Evolutionary conservation across 2,329 filamentous ascomycete genomes (phyloP), one percentile per base, ranked within the genome.

Genomic region (Trichoderma aggressivum): DNA sequence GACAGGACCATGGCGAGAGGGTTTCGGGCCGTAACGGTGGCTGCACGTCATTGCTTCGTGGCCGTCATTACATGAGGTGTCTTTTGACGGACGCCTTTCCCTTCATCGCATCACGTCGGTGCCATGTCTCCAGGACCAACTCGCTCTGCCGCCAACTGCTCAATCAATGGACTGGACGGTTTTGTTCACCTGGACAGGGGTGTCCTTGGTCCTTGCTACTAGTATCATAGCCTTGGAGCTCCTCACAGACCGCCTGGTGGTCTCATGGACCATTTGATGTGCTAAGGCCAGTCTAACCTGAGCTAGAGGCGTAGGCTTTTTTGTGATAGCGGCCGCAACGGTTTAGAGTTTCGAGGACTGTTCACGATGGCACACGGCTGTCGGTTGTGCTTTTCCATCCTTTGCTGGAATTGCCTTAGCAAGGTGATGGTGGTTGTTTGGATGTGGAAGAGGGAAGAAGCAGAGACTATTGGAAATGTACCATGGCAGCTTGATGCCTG

Each of bases 171-270:
- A 30, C 63, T 30, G 18, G 34, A 30, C 63, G 16, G 21, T 26
- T 30, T 30, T 50, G 32, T 36, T 30, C 21, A n/a, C 50, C 63
- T 58, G 24, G 65, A 26, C 65, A 47, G 21, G 65, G 65, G 7
- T 68, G 7, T 50, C 16, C 10, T 11, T 50, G 39, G 16, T 43
- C 39, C 36, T 39, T 39, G 36, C 18, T 39, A 39, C n/a, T n/a
- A n/a, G n/a, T n/a, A n/a, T n/a, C n/a, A n/a, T 28, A 47, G 28
- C 65, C 55, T 24, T 32, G 26, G 55, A 32, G 30, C 43, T 55
- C n/a, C 26, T 36, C 62, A 65, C 43, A 28, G 62, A 65, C 62
- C 62, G 62, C 56, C 50, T 26, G 36, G 65, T 60, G 56, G 56
- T 53, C 47, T 34, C 39, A 69, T 53, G 64, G 64, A 34, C 56